Evolutionary conservation across 805 yeast species (phyloP), one percentile per base, ranked within the genome.

Genomic region (Saturnispora diversa): DNA sequence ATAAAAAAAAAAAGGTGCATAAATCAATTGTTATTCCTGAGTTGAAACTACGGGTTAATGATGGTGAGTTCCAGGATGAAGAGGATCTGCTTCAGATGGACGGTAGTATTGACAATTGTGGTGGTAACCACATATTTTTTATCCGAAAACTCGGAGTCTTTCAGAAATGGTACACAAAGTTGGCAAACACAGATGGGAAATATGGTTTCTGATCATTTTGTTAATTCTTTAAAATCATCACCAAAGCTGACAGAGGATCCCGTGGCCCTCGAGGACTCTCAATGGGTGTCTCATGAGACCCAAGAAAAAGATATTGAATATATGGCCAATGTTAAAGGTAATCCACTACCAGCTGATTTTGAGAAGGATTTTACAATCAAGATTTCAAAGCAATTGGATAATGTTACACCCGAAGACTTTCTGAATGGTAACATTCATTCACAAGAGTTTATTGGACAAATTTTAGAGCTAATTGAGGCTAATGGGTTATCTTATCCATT

Each of bases 401-500:
- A 48, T 21, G 48, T 58, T 31, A 52, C 44, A 11, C 40, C 58
- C 6, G 50, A 47, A 21, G 52, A 55, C 26, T 49, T 52, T 13
- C 33, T 50, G 10, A 50, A 51, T 27, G 60, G 61, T 26, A 58
- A 55, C 42, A 42, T 45, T 15, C 49, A 53, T 12, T 49, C 55
- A 40, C 60, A 55, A 41, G 46, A 48, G 34, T 56, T 52, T 32
- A 58, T 58, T 38, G 48, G 44, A 9, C 53, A 54, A 31, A 46
- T 57, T 15, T 50, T 59, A 26, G 53, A 58, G 42, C 34, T 57
- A 21, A 54, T 59, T 54, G 45, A 47, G 30, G 52, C 51, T 24
- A 59, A 59, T 37, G 50, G 49, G 36, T 41, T 57, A 29, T 52
- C 56, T 17, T 55, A 46, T 35, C 64, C 64, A 4, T 44, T 59